Evolutionary conservation across 768 basidiomycete species (phyloP).

Genomic region (Leucocoprinus sp.): DNA sequence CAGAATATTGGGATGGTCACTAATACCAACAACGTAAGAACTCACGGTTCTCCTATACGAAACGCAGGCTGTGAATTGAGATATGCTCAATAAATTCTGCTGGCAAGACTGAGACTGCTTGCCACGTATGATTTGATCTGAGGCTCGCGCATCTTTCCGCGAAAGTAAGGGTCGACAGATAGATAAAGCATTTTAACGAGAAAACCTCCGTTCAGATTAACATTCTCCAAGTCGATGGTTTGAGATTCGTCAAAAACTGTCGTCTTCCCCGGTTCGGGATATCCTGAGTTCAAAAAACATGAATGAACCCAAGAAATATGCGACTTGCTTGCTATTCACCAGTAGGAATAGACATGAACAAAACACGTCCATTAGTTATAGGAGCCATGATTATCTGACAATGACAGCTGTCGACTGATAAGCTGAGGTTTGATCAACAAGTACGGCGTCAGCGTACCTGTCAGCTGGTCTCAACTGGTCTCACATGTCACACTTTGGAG

Average conservation of each 20-base stretch:
- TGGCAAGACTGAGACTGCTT: neutral
- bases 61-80: slow-evolving; percentile 10
- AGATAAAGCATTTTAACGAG: slow-evolving; percentile 37
- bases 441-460: too few species aligned
- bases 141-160: slow-evolving; percentile 27
- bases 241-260: slow-evolving; percentile 28
- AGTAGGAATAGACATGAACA: slow-evolving; percentile 24
- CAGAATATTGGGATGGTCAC: neutral
- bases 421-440: neutral
- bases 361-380: slow-evolving; percentile 19
- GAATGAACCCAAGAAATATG: neutral
- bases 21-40: neutral
- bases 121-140: slow-evolving; percentile 16
- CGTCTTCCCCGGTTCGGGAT: slow-evolving; percentile 29
- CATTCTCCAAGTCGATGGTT: slow-evolving; percentile 35
- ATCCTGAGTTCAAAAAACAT: slow-evolving; percentile 13
- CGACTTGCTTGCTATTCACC: slow-evolving; percentile 7
- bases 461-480: too few species aligned
- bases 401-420: neutral
- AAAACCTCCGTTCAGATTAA: slow-evolving; percentile 28
- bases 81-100: neutral
- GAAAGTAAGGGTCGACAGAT: slow-evolving; percentile 38
- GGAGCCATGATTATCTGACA: too few species aligned
- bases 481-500: too few species aligned
- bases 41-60: slow-evolving; percentile 11